phyloP scores from a whole-genome alignment of 2,329 filamentous ascomycete species.

The Diaporthe velutina region DNA sequence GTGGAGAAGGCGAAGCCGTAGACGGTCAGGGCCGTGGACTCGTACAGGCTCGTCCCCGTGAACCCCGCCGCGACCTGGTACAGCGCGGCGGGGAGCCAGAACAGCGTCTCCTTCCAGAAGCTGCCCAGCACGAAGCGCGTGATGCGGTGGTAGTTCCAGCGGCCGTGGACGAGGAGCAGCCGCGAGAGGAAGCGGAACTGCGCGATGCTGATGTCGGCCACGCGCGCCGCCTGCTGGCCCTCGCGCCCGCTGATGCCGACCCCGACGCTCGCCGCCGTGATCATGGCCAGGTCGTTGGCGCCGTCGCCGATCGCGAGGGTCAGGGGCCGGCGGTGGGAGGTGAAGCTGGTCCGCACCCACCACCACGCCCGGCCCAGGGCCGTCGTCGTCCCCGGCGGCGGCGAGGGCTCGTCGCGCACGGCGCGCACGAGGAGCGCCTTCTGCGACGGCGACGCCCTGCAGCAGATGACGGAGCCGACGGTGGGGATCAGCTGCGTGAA shows the following conservation, averaged over 20 bases:
- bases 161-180: slow-evolving; percentile 84
- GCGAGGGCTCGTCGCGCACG: slow-evolving; percentile 65
- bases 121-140: slow-evolving; percentile 91
- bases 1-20: slow-evolving; percentile 96
- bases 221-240: slow-evolving; percentile 88
- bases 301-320: slow-evolving; percentile 94
- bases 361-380: background rate
- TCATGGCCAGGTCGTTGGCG: slow-evolving; percentile 96
- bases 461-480: slow-evolving; percentile 94
- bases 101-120: slow-evolving; percentile 90
- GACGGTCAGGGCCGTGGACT: slow-evolving; percentile 81
- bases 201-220: slow-evolving; percentile 91
- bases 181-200: slow-evolving; percentile 91
- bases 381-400: background rate
- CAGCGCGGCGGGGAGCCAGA: slow-evolving; percentile 86
- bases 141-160: slow-evolving; percentile 91
- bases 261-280: slow-evolving; percentile 86
- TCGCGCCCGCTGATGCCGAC: slow-evolving; percentile 94
- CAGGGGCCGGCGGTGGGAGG: slow-evolving; percentile 51
- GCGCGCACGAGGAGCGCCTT: slow-evolving; percentile 89
- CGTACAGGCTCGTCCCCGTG: slow-evolving; percentile 91
- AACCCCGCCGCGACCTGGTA: slow-evolving; percentile 89
- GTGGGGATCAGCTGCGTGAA: slow-evolving; percentile 85
- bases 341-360: slow-evolving; percentile 16
- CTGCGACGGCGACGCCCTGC: slow-evolving; percentile 88